Conservation (phyloP, 805 yeast species). For the Ogataea zsoltii region DNA sequence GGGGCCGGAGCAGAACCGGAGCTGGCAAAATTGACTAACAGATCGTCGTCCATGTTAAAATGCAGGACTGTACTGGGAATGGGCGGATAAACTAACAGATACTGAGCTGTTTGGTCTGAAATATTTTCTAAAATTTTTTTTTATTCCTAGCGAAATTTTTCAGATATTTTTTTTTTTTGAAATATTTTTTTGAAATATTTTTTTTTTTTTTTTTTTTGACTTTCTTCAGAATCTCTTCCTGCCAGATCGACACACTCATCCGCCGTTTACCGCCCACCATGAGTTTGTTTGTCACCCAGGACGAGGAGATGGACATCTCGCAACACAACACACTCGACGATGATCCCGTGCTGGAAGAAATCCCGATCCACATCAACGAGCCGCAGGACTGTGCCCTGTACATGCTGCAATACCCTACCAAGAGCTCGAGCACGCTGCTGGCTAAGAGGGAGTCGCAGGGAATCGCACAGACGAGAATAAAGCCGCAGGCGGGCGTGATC, state of each 20-base stretch:
- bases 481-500: constrained; percentile 60
- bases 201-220: constrained; percentile 9
- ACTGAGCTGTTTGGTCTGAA: too few species aligned
- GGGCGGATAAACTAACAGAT: too few species aligned
- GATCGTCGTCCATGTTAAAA: constrained; percentile 56
- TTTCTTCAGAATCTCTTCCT: not conserved
- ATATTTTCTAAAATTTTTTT: too few species aligned
- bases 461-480: constrained; percentile 49
- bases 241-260: not conserved
- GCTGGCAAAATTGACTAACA: constrained; percentile 72
- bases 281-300: constrained; percentile 33
- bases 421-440: constrained; percentile 36
- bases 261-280: constrained; percentile 6
- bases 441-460: constrained; percentile 24
- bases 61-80: not conserved
- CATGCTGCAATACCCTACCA: constrained; percentile 27
- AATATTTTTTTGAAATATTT: too few species aligned
- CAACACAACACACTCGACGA: constrained; percentile 13
- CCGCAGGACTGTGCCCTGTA: constrained; percentile 8
- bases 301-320: constrained; percentile 12
- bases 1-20: constrained; percentile 32
- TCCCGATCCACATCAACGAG: constrained; percentile 45
- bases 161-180: not conserved
- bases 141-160: too few species aligned
- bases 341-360: constrained; percentile 62